Conservation (phyloP, 495 filamentous ascomycete genomes). For the Xylaria flabelliformis region DNA sequence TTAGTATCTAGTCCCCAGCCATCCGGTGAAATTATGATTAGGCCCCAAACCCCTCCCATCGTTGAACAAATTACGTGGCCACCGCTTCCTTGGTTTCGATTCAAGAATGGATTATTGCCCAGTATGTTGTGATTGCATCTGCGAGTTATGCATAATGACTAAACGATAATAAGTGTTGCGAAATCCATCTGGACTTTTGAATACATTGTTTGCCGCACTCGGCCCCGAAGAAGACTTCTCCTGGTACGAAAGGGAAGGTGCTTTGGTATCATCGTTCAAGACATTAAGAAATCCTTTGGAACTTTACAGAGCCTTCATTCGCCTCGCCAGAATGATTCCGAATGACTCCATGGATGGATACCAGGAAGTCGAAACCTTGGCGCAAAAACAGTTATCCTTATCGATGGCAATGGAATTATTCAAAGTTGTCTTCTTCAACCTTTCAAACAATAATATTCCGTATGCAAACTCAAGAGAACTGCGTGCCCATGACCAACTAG, state of each 20-base stretch:
- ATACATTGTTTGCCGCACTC: not conserved
- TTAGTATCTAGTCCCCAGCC: not conserved
- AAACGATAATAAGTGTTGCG: not conserved
- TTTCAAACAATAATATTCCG: not conserved
- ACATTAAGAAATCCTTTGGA: not conserved
- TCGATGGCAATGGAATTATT: conserved; percentile 13
- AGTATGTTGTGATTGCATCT: not conserved
- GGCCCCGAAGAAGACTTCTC: not conserved
- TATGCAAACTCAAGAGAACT: not conserved
- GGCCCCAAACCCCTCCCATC: not conserved
- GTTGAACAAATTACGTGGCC: not conserved
- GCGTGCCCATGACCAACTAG: not conserved
- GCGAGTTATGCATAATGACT: not conserved
- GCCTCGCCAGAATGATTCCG: not conserved
- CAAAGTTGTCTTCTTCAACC: conserved; percentile 1
- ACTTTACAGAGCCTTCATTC: not conserved
- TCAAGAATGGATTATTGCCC: not conserved
- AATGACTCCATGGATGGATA: not conserved
- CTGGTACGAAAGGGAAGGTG: no score
- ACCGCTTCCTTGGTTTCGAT: conserved; percentile 8
- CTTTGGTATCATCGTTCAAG: not conserved
- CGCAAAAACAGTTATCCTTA: not conserved
- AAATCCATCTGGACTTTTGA: not conserved
- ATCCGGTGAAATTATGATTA: not conserved
- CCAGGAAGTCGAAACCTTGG: not conserved